Conservation (phyloP, 2,329 filamentous ascomycete species). For the Clonostachys solani region DNA sequence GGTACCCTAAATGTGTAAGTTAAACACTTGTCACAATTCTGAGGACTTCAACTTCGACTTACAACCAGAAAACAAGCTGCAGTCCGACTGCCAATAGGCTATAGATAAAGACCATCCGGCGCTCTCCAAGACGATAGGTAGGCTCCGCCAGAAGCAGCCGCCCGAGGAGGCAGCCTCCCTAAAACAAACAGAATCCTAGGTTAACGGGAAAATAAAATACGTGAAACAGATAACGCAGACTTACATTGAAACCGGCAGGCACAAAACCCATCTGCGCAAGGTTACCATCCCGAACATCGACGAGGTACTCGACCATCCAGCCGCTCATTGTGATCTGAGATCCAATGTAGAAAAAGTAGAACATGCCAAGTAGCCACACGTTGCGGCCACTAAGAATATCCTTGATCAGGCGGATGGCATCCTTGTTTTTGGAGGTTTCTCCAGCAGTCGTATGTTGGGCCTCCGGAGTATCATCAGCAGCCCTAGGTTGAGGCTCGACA, state of each 20-base stretch:
- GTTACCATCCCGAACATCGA: slow-evolving; percentile 51
- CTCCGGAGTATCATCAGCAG: slow-evolving; percentile 1
- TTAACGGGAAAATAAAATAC: neutral
- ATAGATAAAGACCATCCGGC: slow-evolving; percentile 54
- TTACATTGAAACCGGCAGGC: slow-evolving; percentile 50
- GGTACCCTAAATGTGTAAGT: slow-evolving; percentile 23
- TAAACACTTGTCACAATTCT: neutral
- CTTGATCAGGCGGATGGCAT: slow-evolving; percentile 36
- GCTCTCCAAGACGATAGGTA: slow-evolving; percentile 53
- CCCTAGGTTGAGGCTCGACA: slow-evolving; percentile 12
- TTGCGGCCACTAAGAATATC: slow-evolving; percentile 35
- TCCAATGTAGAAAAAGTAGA: slow-evolving; percentile 62
- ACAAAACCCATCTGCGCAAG: slow-evolving; percentile 58
- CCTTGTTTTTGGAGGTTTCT: slow-evolving; percentile 13
- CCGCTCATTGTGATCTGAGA: slow-evolving; percentile 50
- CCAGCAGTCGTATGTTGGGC: neutral
- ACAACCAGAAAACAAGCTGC: slow-evolving; percentile 59
- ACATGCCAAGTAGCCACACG: slow-evolving; percentile 56
- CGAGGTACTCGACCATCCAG: slow-evolving; percentile 63
- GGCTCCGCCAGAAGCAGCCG: slow-evolving; percentile 54
- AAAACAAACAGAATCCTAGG: neutral
- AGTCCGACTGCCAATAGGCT: slow-evolving; percentile 44
- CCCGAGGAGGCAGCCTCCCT: slow-evolving; percentile 51
- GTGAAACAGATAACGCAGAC: neutral
- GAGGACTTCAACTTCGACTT: slow-evolving; percentile 8